Evolutionary conservation across 805 yeast genomes (phyloP), one percentile per base, ranked within the genome.

Genomic region (Zygosaccharomyces bisporus): DNA sequence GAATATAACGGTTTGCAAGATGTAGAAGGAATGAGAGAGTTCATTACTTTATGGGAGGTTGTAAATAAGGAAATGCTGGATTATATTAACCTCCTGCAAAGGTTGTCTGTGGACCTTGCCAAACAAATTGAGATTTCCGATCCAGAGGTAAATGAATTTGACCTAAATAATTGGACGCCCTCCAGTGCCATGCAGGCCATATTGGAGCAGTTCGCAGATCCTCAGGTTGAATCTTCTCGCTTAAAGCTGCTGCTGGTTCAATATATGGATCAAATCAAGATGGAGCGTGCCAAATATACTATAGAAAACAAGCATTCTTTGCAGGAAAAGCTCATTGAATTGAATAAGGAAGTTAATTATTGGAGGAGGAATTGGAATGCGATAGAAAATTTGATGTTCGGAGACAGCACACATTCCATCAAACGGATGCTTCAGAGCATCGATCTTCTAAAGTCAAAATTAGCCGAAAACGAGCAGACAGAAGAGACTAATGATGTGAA

Each of bases 301-400:
- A 41, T 63, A n/a, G 63, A 61, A 29, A 62, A 62, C 42, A 58
- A 56, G 34, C 51, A 61, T 35, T 40, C 57, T 2, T 39, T 63
- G 29, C 57, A 61, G 37, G 52, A 50, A 10, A 43, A 40, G 7
- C 38, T 62, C 16, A 34, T 47, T 9, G 46, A 47, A 16, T 32
- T 61, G 20, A 56, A 52, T 13, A 54, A 53, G 39, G 66, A 62
- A 33, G 61, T 60, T 2, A 55, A 53, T 7, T 46, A 50, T 12
- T 63, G 68, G 68, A 54, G 60, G 34, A 55, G 51, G 31, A 60
- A 62, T 34, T 57, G 59, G 55, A 59, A 59, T 19, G 50, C 55
- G 19, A 51, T 62, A 20, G 68, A 63, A 37, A 54, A 45, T 43
- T 41, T 57, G 34, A 50, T 63, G 57, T 63, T 63, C 44, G 67